These are phyloP conservation scores for Hypomyces perniciosus DNA, from an alignment of 2,329 filamentous ascomycete genomes.

Conservation along the genomic window DNA sequence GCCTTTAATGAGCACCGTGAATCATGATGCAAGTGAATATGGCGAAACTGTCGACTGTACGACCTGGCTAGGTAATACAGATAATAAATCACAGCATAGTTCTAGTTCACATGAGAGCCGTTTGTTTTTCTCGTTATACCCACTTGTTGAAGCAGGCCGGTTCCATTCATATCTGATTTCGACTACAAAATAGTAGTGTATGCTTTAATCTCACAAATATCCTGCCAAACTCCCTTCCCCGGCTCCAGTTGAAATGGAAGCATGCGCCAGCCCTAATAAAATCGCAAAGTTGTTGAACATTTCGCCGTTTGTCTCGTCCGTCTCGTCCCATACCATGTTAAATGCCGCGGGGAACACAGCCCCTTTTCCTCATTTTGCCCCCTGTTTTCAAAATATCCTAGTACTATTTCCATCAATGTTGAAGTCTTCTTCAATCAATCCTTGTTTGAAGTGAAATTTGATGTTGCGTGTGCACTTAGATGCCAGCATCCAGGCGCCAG, in stretches of 20 bases:
- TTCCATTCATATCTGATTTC: conserved; percentile 12
- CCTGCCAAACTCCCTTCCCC: conserved; percentile 14
- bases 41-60: background rate
- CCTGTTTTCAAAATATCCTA: conserved; percentile 6
- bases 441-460: background rate
- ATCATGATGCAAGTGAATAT: background rate
- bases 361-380: conserved; percentile 8
- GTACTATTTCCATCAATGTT: background rate
- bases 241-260: conserved; percentile 12
- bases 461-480: conserved; percentile 34
- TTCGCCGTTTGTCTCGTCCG: conserved; percentile 14
- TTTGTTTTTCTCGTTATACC: conserved; percentile 1
- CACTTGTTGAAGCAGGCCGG: conserved; percentile 15
- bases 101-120: background rate
- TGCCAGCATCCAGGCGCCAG: conserved; percentile 56
- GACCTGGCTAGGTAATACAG: background rate
- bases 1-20: conserved; percentile 7
- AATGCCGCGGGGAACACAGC: conserved; percentile 14
- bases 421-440: background rate
- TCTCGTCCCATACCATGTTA: conserved; percentile 17
- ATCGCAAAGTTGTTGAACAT: conserved; percentile 22
- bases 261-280: conserved; percentile 18
- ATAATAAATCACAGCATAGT: background rate
- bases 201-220: conserved; percentile 6
- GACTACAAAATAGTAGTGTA: conserved; percentile 11